phyloP scores from a whole-genome alignment of 2,329 filamentous ascomycete genomes.

The Ophiocordyceps camponoti-floridani region DNA sequence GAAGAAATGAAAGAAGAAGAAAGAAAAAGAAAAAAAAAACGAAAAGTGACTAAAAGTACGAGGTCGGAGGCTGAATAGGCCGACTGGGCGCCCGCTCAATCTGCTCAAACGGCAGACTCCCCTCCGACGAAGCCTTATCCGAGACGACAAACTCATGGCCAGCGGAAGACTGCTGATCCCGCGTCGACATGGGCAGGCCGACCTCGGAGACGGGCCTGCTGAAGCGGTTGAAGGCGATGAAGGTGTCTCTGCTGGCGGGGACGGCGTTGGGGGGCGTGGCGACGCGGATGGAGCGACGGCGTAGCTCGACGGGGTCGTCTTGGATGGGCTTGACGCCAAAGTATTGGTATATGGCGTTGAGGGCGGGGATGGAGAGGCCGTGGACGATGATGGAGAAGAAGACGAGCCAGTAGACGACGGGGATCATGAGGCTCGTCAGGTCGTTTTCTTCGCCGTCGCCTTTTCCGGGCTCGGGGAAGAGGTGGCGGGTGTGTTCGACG shows the following conservation, averaged over 20 bases:
- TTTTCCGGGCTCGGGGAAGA: slow-evolving; percentile 18
- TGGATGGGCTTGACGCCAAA: slow-evolving; percentile 21
- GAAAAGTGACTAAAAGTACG: neutral
- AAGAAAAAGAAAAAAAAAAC: too few species aligned
- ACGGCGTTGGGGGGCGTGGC: slow-evolving; percentile 20
- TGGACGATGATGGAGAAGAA: slow-evolving; percentile 10
- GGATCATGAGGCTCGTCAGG: slow-evolving; percentile 17
- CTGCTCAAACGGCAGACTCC: neutral
- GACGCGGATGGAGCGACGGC: slow-evolving; percentile 16
- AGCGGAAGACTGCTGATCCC: neutral
- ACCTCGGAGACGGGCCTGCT: slow-evolving; percentile 15
- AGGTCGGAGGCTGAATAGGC: neutral
- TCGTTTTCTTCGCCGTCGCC: slow-evolving; percentile 16
- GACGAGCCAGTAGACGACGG: slow-evolving; percentile 23
- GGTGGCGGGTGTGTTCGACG: slow-evolving; percentile 28
- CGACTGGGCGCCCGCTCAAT: neutral
- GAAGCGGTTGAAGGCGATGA: slow-evolving; percentile 31
- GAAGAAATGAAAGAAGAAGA: too few species aligned
- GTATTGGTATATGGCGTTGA: slow-evolving; percentile 19
- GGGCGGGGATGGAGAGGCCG: slow-evolving; percentile 25
- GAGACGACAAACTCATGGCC: neutral
- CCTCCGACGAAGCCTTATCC: neutral
- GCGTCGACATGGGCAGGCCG: neutral
- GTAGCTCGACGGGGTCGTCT: slow-evolving; percentile 21
- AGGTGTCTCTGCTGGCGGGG: slow-evolving; percentile 15